These are phyloP conservation scores for Penicillium oxalicum DNA, from an alignment of 2,329 filamentous ascomycete genomes.

Conservation along the genomic window DNA sequence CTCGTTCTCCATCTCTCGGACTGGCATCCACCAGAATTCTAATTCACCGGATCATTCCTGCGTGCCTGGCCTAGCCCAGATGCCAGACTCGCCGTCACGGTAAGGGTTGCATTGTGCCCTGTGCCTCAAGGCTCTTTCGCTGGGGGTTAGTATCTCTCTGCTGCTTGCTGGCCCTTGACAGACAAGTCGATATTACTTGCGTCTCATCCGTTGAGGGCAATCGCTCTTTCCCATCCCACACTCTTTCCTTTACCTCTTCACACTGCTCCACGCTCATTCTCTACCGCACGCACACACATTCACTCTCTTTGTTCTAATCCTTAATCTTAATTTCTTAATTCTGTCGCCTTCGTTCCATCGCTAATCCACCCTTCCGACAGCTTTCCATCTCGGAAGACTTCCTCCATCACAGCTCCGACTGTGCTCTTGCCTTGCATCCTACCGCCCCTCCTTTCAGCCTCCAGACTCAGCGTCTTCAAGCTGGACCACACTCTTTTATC, in stretches of 20 bases:
- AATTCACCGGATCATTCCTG: constrained; percentile 39
- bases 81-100: constrained; percentile 41
- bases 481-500: constrained; percentile 44
- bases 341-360: constrained; percentile 11
- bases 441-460: constrained; percentile 12
- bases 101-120: constrained; percentile 40
- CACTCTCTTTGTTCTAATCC: neutral
- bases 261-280: constrained; percentile 4
- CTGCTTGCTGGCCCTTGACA: constrained; percentile 13
- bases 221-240: neutral
- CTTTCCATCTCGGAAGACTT: constrained; percentile 27
- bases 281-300: neutral
- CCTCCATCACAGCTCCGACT: constrained; percentile 8
- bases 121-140: constrained; percentile 36
- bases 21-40: constrained; percentile 32
- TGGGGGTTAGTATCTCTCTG: constrained; percentile 37
- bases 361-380: constrained; percentile 33
- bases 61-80: constrained; percentile 35
- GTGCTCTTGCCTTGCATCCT: neutral
- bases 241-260: constrained; percentile 7
- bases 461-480: constrained; percentile 37
- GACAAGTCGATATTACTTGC: constrained; percentile 11
- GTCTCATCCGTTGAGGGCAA: constrained; percentile 10
- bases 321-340: constrained; percentile 18
- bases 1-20: constrained; percentile 40